phyloP scores from a whole-genome alignment of 805 yeast genomes.

The Barnettozyma pratensis region DNA sequence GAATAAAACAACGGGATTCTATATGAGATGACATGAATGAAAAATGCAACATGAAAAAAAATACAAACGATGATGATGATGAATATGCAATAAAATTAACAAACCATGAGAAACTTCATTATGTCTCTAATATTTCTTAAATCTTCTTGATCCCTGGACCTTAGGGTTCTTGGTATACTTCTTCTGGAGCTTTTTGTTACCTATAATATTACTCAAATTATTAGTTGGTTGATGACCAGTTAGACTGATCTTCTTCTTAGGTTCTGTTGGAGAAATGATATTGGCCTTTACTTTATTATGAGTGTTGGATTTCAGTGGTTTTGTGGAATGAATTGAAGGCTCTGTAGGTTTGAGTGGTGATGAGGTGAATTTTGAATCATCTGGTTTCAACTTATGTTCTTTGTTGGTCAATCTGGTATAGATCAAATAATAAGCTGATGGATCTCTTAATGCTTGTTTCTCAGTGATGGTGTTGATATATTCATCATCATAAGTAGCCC shows the following conservation, averaged over 20 bases:
- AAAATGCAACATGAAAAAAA: neutral
- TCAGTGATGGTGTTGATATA: conserved; percentile 70
- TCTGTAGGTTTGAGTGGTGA: neutral
- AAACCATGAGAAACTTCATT: neutral
- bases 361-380: neutral
- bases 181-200: conserved; percentile 12
- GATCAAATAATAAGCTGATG: conserved; percentile 84
- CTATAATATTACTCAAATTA: conserved; percentile 17
- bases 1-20: no score
- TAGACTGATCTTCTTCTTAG: conserved; percentile 13
- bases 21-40: no score
- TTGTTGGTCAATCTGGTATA: conserved; percentile 74
- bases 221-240: conserved; percentile 19
- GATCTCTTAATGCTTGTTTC: conserved; percentile 70
- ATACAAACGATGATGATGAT: neutral
- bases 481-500: conserved; percentile 96
- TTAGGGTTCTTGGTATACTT: conserved; percentile 19
- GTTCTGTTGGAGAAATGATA: neutral
- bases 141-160: conserved; percentile 15
- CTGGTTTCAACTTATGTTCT: conserved; percentile 18
- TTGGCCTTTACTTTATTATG: neutral
- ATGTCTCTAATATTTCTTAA: conserved; percentile 15
- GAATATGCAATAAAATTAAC: neutral
- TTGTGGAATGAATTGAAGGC: neutral
- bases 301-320: neutral